Conservation (phyloP, 2,329 filamentous ascomycete species). For the Colletotrichum sidae region DNA sequence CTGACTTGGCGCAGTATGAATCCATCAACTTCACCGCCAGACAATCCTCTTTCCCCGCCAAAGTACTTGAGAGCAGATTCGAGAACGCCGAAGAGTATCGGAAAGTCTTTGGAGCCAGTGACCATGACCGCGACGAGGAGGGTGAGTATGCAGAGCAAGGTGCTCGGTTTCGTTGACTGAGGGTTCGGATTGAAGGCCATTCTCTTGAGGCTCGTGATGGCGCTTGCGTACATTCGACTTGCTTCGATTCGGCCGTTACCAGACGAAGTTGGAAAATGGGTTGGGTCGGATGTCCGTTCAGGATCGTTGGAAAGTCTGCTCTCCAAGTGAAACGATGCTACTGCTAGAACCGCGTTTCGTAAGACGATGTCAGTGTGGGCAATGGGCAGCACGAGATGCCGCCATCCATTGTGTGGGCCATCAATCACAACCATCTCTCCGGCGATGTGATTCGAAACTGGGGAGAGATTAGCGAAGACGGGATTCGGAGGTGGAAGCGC, state of each 20-base stretch:
- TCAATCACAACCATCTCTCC: constrained; percentile 41
- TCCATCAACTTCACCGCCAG: constrained; percentile 29
- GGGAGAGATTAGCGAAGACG: neutral
- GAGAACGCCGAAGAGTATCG: constrained; percentile 40
- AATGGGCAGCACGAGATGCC: constrained; percentile 39
- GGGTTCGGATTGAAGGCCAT: neutral
- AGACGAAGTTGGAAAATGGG: too few relatives aligned
- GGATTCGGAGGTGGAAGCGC: too few relatives aligned
- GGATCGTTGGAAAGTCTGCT: too few relatives aligned
- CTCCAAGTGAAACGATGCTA: constrained; percentile 27
- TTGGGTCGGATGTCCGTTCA: neutral
- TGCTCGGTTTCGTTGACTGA: constrained; percentile 8
- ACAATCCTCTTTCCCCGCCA: constrained; percentile 39
- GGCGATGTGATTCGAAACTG: constrained; percentile 40
- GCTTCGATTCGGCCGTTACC: neutral
- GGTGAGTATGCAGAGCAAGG: constrained; percentile 40
- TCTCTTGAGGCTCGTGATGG: neutral
- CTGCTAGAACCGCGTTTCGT: constrained; percentile 29
- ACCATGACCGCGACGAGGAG: constrained; percentile 42
- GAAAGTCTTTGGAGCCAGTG: constrained; percentile 43
- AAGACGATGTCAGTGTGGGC: constrained; percentile 36
- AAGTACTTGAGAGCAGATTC: constrained; percentile 43
- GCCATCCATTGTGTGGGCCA: constrained; percentile 40
- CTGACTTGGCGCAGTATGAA: too few relatives aligned
- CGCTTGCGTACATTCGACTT: neutral